Conservation (phyloP, 768 basidiomycete species). For the Russula brevipes region DNA sequence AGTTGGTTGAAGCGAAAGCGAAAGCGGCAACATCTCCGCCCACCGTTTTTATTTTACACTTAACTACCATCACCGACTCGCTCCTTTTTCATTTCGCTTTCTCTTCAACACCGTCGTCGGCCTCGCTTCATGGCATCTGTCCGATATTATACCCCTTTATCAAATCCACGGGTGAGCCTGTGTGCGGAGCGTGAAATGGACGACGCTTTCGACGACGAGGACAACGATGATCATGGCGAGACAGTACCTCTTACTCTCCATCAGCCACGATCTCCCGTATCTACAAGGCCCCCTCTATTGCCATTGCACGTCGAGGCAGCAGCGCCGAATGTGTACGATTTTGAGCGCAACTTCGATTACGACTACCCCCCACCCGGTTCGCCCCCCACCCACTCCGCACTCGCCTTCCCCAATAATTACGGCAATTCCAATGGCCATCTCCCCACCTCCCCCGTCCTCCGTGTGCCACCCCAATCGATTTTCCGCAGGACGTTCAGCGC, state of each 20-base stretch:
- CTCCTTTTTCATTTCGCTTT: neutral
- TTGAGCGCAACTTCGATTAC: conserved; percentile 75
- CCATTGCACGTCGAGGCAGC: conserved; percentile 24
- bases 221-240: conserved; percentile 40
- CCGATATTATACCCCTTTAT: conserved; percentile 47
- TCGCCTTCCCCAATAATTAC: conserved; percentile 58
- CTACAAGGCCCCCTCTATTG: conserved; percentile 29
- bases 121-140: conserved; percentile 38
- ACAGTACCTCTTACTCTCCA: conserved; percentile 37
- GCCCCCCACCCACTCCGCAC: conserved; percentile 54
- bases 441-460: conserved; percentile 44
- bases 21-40: too few species aligned
- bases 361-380: conserved; percentile 77
- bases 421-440: conserved; percentile 71
- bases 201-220: conserved; percentile 69
- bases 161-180: conserved; percentile 42
- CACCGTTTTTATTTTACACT: neutral
- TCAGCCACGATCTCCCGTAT: conserved; percentile 28
- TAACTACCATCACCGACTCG: conserved; percentile 2
- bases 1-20: too few species aligned
- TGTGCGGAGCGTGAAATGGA: conserved; percentile 60
- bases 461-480: conserved; percentile 41
- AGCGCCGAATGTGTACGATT: conserved; percentile 60
- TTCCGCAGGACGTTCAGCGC: conserved; percentile 56
- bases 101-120: neutral